A percentile compares a stretch with the other conserved stretches of the same genome.
Conservation (phyloP, 768 basidiomycete species). For the Russula sp. region DNA sequence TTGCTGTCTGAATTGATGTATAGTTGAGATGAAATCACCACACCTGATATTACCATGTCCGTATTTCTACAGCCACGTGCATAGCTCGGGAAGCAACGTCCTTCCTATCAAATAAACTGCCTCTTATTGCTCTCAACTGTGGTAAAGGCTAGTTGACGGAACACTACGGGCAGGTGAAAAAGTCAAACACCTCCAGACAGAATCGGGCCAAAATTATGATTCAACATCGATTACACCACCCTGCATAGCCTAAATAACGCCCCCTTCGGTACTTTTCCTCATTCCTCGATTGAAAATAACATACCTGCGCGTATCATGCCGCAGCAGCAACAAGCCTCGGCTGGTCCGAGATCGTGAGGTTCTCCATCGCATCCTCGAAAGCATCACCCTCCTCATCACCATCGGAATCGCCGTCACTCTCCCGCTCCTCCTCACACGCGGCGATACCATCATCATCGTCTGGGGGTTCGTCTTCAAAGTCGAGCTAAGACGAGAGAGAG, state of each 20-base stretch:
- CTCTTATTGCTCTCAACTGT: background rate
- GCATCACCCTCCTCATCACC: slow-evolving; percentile 40
- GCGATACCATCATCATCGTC: slow-evolving; percentile 44
- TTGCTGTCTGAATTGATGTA: background rate
- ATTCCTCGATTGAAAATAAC: background rate
- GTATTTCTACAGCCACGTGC: background rate
- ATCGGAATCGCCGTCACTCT: slow-evolving; percentile 30
- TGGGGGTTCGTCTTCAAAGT: slow-evolving; percentile 75
- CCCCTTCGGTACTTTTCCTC: background rate
- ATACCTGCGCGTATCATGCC: slow-evolving; percentile 30
- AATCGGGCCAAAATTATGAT: background rate
- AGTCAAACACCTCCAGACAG: background rate
- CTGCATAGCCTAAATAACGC: background rate
- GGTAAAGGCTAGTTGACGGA: too few relatives aligned
- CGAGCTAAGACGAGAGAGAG: slow-evolving; percentile 50
- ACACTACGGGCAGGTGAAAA: background rate
- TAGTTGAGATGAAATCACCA: background rate
- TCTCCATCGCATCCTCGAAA: slow-evolving; percentile 68
- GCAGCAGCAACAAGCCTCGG: slow-evolving; percentile 32
- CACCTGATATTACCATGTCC: background rate
- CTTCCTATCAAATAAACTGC: background rate
- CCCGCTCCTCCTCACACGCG: slow-evolving; percentile 26
- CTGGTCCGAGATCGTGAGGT: slow-evolving; percentile 49
- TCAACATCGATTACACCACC: background rate
- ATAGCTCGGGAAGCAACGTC: background rate